Base-by-base conservation (phyloP, 2,329 filamentous ascomycete species). In the Fusarium tupiense region DNA sequence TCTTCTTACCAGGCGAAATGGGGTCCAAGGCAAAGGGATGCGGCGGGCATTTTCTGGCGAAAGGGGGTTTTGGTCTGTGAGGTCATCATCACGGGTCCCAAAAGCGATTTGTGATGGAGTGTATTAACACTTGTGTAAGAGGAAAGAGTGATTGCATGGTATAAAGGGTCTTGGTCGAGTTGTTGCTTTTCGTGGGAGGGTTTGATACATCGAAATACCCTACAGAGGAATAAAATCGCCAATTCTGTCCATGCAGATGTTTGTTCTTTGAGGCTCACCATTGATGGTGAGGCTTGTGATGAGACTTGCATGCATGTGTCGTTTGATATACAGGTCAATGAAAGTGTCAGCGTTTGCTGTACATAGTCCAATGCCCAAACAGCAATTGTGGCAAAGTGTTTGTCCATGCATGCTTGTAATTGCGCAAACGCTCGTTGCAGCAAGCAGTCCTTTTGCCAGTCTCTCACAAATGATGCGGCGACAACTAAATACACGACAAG, bases 1-100 rank as follows among this genome's bases (percentile, higher is more conserved):
- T 52, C 41, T 56, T 47, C 47, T 57, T 74, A 24, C 35, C 31
- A 44, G 63, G 71, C 46, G 46, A 74, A 74, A 67, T 24, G 38
- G 63, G 40, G 9, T 46, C 35, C 24, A 62, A 29, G 59, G 26
- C 29, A 31, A 62, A 33, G 59, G 22, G 33, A 49, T 46, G 50
- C 43, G 60, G 35, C 9, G 35, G 37, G 60, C 63, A 69, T 74
- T 46, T 60, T 68, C 35, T 29, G 71, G 71, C 58, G 57, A 67
- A 68, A 52, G 17, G n/a, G 56, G 38, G 33, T 49, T 59, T 69
- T 49, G 47, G 43, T 65, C 43, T 62, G 38, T 53, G 43, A 52
- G 41, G 33, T 61, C 46, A 43, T 74, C 31, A 52, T 52, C 35
- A 22, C 38, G 19, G 38, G 31, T 69, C 22, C 37, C 20, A 72